phyloP scores from a whole-genome alignment of 805 yeast genomes.

The Starmera caribaea region DNA sequence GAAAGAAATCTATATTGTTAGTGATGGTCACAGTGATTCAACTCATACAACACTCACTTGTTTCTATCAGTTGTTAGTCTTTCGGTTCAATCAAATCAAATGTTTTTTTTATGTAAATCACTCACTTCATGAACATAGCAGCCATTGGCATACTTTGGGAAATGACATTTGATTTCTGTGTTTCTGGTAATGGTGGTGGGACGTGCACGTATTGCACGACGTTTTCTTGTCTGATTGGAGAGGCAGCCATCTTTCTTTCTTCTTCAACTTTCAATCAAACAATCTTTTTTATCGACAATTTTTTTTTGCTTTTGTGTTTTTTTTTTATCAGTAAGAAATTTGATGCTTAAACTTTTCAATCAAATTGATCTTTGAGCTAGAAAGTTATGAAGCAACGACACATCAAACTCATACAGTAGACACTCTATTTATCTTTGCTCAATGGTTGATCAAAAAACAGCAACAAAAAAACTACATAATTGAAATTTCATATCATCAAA shows the following conservation, averaged over 20 bases:
- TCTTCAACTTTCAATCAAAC: not conserved
- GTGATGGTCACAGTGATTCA: not conserved
- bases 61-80: conserved; percentile 16
- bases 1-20: conserved; percentile 28
- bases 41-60: not conserved
- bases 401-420: no score
- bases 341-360: no score
- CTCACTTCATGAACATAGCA: conserved; percentile 51
- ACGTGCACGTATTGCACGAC: conserved; percentile 33
- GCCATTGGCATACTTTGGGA: conserved; percentile 59
- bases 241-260: conserved; percentile 12
- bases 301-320: no score
- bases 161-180: conserved; percentile 36
- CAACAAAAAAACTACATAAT: not conserved
- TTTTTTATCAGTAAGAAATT: no score
- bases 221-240: conserved; percentile 27
- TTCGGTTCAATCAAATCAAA: not conserved
- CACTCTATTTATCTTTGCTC: no score
- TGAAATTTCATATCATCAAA: not conserved
- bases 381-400: no score
- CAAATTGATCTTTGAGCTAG: no score
- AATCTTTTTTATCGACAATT: not conserved
- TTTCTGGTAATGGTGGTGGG: conserved; percentile 38
- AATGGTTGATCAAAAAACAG: no score
- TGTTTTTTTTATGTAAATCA: conserved; percentile 14